Base-by-base conservation (phyloP, 192 early-diverging fungal genomes). In the Funneliformis geosporum region DNA sequence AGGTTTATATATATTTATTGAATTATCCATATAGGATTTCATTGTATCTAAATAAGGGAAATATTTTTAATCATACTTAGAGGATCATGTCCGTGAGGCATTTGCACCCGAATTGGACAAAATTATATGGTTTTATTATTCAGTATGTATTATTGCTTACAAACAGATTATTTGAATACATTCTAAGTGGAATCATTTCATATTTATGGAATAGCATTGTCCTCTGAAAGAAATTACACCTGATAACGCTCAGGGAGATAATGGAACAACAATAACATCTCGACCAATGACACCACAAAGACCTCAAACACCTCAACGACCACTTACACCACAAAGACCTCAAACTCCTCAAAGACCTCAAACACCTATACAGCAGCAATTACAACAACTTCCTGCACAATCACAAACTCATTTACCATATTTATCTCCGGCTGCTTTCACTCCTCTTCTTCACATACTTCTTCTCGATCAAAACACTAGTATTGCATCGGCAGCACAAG, bases 401-500 rank as follows among this genome's bases (percentile, higher is more conserved):
- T 39, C 75, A 44, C 75, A 39, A 76, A 65, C 75, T 60, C 60
- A 64, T 44, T 73, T 75, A 9, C 82, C 80, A 28, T 81, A 85
- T 33, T 69, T 88, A 12, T 83, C 86, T 1, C 70, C 79, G 21
- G 79, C 82, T 21, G 61, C 73, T 5, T 90, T 90, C 60, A 81
- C 87, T 6, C 68, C 80, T 12, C 50, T 89, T 16, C 81, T 90
- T 50, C 81, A 85, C 60, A 85, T 84, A 11, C 81, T 90, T 14
- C 79, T 90, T 42, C 61, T 90, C 59, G 89, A 90, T 72, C 88
- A 90, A 67, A 88, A 89, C 55, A 85, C 87, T 8, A 82, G 79
- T 18, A 79, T 90, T 4, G 88, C 89, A 25, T 73, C 86, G 7
- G 81, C 87, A 40, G 83, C 87, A 0, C 84, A 88, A 61, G 73